Base-by-base conservation (phyloP, 176 grass and related monocot genomes). In the Poa pratensis region DNA sequence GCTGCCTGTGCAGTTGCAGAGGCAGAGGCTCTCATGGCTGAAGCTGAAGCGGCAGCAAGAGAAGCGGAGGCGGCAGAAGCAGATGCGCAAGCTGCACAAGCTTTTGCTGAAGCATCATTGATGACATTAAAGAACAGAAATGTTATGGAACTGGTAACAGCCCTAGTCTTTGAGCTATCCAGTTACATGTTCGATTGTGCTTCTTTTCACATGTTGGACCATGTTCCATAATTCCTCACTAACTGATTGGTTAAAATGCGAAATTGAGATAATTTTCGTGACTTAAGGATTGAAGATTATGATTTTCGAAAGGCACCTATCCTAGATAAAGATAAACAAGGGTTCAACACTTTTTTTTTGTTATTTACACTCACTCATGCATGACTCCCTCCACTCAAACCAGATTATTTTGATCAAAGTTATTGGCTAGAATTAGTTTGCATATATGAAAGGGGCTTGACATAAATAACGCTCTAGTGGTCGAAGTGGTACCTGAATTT, bases 1-100 rank as follows among this genome's bases (percentile, higher is more conserved):
- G 88, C 94, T 27, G 90, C 94, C 74, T 79, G 79, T 81, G 90
- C 92, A 69, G 86, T 97, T 88, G 88, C 80, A 76, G 94, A 97
- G 85, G 95, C 89, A 78, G 95, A 93, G 73, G 70, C 83, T 69
- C 85, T 86, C 35, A 78, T 92, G 49, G 79, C 85, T 71, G 90
- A 91, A 87, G 92, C 95, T 80, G 87, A 88, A 86, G 81, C 89
- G 54, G 92, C 95, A 81, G 62, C 82, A 20, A 94, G 76, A 90
- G 89, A 89, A 72, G 95, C 90, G 40, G 92, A 97, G 71, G 84
- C 59, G 57, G 78, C 88, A 64, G 92, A 97, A 76, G 85, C 84
- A 51, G 86, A 97, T 27, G 94, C 94, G 58, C 89, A 92, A 90
- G 92, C 92, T 22, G 90, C 88, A 52, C 88, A 94, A 84, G 83